phyloP scores from a whole-genome alignment of 768 basidiomycete species.

The Tephrocybe sp. region DNA sequence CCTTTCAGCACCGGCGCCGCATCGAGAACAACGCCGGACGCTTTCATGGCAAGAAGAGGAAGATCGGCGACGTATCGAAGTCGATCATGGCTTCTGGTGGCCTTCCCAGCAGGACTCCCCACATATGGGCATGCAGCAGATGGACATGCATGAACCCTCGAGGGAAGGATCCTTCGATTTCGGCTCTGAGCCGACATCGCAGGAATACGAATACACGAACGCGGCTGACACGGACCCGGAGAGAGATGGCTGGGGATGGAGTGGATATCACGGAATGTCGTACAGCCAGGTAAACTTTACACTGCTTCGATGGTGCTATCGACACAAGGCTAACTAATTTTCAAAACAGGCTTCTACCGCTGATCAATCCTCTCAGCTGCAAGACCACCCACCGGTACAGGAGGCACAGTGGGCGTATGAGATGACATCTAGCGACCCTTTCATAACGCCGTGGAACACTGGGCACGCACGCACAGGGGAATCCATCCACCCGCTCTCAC shows the following conservation, averaged over 20 bases:
- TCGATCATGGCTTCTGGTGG: slow-evolving; percentile 17
- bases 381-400: background rate
- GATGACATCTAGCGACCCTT: background rate
- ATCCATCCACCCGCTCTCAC: background rate
- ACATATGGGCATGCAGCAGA: background rate
- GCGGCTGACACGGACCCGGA: background rate
- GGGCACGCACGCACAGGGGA: background rate
- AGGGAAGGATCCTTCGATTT: slow-evolving; percentile 16
- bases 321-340: too few species aligned
- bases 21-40: background rate
- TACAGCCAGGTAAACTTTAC: background rate
- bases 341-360: background rate
- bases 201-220: background rate
- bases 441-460: background rate
- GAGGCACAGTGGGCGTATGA: background rate
- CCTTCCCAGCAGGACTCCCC: background rate
- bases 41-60: slow-evolving; percentile 14
- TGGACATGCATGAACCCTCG: slow-evolving; percentile 8
- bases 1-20: slow-evolving; percentile 49
- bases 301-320: too few species aligned
- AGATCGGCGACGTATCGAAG: slow-evolving; percentile 7
- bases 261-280: background rate
- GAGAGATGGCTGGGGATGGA: background rate
- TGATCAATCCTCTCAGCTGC: background rate
- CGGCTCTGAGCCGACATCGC: background rate